Percentiles rank a stretch among this genome's conserved stretches.
phyloP scores from a whole-genome alignment of 2,329 filamentous ascomycete genomes.

The Sporothrix globosa region DNA sequence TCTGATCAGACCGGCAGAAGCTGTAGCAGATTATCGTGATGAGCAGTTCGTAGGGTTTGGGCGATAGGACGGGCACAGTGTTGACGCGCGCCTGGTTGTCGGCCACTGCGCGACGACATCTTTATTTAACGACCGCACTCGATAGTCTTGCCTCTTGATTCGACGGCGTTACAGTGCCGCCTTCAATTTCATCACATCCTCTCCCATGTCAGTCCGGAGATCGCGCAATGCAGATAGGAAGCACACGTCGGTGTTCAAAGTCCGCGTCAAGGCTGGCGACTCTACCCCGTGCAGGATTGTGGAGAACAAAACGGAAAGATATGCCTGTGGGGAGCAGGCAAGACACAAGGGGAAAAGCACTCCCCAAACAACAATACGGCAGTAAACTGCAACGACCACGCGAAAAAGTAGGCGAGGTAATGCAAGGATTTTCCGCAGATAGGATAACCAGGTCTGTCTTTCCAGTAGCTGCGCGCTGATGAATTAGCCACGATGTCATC shows the following conservation, averaged over 20 bases:
- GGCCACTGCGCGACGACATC: slow-evolving; percentile 18
- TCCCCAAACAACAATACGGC: background rate
- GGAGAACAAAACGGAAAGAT: slow-evolving; percentile 3
- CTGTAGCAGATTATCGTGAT: slow-evolving; percentile 29
- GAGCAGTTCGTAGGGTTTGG: slow-evolving; percentile 26
- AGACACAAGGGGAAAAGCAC: background rate
- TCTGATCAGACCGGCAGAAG: slow-evolving; percentile 28
- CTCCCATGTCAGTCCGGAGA: background rate
- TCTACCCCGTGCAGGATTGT: background rate
- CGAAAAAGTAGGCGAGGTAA: too few species aligned
- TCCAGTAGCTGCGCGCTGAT: too few species aligned
- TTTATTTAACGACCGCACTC: background rate
- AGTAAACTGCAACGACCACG: too few species aligned
- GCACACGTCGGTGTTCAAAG: slow-evolving; percentile 2
- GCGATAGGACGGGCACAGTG: slow-evolving; percentile 18
- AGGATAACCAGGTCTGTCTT: too few species aligned
- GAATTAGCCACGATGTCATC: too few species aligned
- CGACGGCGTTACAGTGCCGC: background rate
- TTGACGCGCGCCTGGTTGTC: slow-evolving; percentile 25
- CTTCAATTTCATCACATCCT: background rate
- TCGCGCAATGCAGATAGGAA: background rate
- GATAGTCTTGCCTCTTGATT: too few species aligned
- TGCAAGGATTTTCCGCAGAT: too few species aligned
- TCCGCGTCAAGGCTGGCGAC: slow-evolving; percentile 6
- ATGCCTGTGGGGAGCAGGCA: background rate